Evolutionary conservation across 2,329 filamentous ascomycete species (phyloP).

Genomic region (Fusarium brevicatenulatum): DNA sequence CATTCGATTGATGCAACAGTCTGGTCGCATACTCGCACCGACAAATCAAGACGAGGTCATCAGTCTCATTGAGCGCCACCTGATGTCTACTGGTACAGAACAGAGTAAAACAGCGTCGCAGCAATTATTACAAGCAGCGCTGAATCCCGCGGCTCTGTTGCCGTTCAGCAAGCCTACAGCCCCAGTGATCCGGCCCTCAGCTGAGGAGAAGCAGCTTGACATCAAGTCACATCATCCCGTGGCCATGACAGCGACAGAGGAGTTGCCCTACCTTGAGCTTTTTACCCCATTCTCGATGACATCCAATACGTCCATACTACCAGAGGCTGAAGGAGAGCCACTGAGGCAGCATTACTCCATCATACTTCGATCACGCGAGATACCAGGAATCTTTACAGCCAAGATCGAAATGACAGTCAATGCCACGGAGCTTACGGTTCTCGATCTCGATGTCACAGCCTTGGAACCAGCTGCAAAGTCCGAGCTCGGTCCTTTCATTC

Average conservation of each 20-base stretch:
- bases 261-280: slow-evolving; percentile 74
- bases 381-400: slow-evolving; percentile 65
- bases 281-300: slow-evolving; percentile 75
- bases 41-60: slow-evolving; percentile 53
- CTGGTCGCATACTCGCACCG: slow-evolving; percentile 50
- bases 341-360: slow-evolving; percentile 67
- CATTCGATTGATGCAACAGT: slow-evolving; percentile 55
- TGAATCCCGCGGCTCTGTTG: slow-evolving; percentile 63
- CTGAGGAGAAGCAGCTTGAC: slow-evolving; percentile 52
- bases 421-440: slow-evolving; percentile 61
- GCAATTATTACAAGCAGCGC: slow-evolving; percentile 59
- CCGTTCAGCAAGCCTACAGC: slow-evolving; percentile 58
- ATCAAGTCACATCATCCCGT: slow-evolving; percentile 72
- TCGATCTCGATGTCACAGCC: slow-evolving; percentile 61
- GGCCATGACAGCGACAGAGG: slow-evolving; percentile 69
- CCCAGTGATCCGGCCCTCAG: slow-evolving; percentile 36
- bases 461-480: slow-evolving; percentile 67
- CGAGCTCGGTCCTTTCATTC: slow-evolving; percentile 67
- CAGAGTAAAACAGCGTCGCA: slow-evolving; percentile 47
- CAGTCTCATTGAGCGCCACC: slow-evolving; percentile 53
- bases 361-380: slow-evolving; percentile 55
- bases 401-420: slow-evolving; percentile 68
- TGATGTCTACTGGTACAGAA: slow-evolving; percentile 50
- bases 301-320: slow-evolving; percentile 61
- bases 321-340: slow-evolving; percentile 47